These are phyloP conservation scores for Eutrema salsugineum DNA, from an alignment of 441 rosid genomes.

Conservation along the genomic window DNA sequence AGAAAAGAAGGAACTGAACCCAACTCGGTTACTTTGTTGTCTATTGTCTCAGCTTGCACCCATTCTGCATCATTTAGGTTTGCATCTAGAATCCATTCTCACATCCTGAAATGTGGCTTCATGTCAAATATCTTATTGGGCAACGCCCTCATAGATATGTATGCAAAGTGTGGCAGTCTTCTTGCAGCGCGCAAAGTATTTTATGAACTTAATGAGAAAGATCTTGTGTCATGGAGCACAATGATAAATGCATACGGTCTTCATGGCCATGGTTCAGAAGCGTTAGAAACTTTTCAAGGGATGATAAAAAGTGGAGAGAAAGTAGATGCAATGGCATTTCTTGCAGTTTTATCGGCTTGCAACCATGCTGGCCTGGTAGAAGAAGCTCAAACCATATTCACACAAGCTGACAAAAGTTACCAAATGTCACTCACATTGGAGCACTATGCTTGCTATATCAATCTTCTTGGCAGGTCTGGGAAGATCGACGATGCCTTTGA, in stretches of 20 bases:
- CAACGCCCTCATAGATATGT: constrained; percentile 56
- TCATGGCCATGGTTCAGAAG: constrained; percentile 46
- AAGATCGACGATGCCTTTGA: constrained; percentile 39
- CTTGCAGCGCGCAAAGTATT: constrained; percentile 36
- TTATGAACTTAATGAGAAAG: constrained; percentile 39
- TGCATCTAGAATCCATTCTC: constrained; percentile 40
- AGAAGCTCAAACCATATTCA: constrained; percentile 45
- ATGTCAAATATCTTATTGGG: constrained; percentile 27
- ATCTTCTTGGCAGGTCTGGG: constrained; percentile 59
- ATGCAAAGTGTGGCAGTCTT: constrained; percentile 52
- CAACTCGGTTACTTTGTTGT: constrained; percentile 51
- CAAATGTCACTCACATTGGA: constrained; percentile 34
- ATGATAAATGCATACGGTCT: constrained; percentile 46
- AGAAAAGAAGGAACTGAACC: constrained; percentile 37
- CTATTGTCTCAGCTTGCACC: constrained; percentile 47
- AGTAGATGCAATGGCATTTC: constrained; percentile 36
- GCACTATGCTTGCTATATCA: constrained; percentile 52
- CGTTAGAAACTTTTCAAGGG: constrained; percentile 33
- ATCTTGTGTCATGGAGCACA: constrained; percentile 52
- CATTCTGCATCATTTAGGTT: constrained; percentile 26
- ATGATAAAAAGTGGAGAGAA: constrained; percentile 30
- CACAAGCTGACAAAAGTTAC: constrained; percentile 15
- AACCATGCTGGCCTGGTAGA: constrained; percentile 45
- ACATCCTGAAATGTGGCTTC: constrained; percentile 40
- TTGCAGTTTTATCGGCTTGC: constrained; percentile 54